A percentile compares a stretch with the other conserved stretches of the same genome.
Evolutionary conservation across 148 eudicot species (phyloP).

Genomic region (Spergularia marina): DNA sequence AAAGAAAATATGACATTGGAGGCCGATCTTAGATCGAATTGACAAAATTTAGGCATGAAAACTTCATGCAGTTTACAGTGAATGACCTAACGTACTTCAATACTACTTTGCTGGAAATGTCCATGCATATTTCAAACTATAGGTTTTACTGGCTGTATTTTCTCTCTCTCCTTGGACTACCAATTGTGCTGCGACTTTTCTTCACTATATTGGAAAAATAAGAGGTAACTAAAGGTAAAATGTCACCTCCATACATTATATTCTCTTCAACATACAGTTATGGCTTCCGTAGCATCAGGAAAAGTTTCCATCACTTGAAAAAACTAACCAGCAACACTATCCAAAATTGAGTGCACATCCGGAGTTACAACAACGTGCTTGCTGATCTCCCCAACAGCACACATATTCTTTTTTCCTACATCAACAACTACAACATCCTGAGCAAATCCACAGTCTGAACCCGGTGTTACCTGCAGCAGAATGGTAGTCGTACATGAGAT

Average conservation of each 20-base stretch:
- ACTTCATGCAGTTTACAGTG: background rate
- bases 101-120: background rate
- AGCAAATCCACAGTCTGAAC: slow-evolving; percentile 57
- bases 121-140: too few relatives aligned
- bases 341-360: slow-evolving; percentile 56
- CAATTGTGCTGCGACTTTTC: too few relatives aligned
- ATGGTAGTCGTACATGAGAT: slow-evolving; percentile 14
- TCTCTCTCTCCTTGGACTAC: too few relatives aligned
- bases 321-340: slow-evolving; percentile 31
- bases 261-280: background rate
- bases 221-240: background rate
- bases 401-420: slow-evolving; percentile 44
- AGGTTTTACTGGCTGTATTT: too few relatives aligned
- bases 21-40: slow-evolving; percentile 3
- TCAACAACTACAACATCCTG: slow-evolving; percentile 68
- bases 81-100: background rate
- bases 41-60: slow-evolving; percentile 13
- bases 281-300: background rate
- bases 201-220: background rate
- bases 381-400: slow-evolving; percentile 58
- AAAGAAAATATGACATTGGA: background rate
- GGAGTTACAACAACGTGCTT: slow-evolving; percentile 69
- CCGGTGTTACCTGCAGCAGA: slow-evolving; percentile 58
- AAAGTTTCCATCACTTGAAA: background rate
- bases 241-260: background rate